These are phyloP conservation scores for Eimeria maxima DNA, from an alignment of 169 alveolate genomes.

Conservation along the genomic window DNA sequence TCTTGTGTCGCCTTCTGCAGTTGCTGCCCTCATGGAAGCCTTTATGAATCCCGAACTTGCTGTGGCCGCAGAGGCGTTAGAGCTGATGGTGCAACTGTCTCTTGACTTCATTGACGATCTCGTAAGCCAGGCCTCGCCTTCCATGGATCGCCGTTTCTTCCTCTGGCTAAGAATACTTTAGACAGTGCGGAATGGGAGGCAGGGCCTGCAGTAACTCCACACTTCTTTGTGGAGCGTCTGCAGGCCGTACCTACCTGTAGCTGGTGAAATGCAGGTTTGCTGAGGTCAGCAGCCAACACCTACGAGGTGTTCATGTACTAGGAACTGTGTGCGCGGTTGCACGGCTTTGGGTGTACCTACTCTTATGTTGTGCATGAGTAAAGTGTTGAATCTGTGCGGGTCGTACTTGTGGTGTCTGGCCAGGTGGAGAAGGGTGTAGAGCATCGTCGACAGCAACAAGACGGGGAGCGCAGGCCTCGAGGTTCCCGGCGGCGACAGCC, in stretches of 20 bases:
- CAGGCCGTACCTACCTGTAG: not conserved
- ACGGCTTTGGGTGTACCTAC: not conserved
- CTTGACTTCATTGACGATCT: constrained; percentile 68
- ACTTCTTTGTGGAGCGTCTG: not conserved
- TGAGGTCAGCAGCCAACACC: too few relatives aligned
- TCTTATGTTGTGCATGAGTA: not conserved
- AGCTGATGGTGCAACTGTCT: constrained; percentile 59
- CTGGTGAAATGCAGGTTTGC: not conserved
- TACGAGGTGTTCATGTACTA: too few relatives aligned
- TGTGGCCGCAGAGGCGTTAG: constrained; percentile 54
- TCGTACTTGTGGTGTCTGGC: not conserved
- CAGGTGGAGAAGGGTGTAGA: constrained; percentile 64
- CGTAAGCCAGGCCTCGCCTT: not conserved
- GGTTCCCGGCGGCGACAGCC: not conserved
- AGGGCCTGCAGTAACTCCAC: not conserved
- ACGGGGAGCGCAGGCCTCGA: not conserved
- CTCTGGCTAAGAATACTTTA: not conserved
- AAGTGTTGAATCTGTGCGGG: not conserved
- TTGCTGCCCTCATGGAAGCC: constrained; percentile 71
- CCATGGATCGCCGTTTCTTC: not conserved
- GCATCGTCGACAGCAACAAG: constrained; percentile 57
- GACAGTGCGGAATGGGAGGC: not conserved
- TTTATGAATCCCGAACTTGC: constrained; percentile 41
- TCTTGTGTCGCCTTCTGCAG: not conserved
- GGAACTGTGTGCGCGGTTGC: not conserved